These are phyloP conservation scores for Trypanosoma melophagium DNA, from an alignment of 208 protist species.

Conservation along the genomic window DNA sequence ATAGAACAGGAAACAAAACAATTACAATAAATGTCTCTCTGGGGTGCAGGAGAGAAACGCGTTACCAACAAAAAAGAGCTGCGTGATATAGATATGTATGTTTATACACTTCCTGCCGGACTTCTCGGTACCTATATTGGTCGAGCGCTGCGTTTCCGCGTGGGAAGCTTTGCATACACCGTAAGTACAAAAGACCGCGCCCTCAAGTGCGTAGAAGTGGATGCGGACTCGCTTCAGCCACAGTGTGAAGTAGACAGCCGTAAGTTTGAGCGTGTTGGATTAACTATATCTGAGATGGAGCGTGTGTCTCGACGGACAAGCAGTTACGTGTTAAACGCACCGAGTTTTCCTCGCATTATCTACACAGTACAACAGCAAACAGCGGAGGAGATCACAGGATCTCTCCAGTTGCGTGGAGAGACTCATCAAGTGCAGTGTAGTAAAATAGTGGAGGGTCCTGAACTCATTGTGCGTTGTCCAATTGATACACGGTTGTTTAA, in stretches of 20 bases:
- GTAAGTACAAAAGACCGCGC: conserved; percentile 29
- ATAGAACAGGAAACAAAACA: no score
- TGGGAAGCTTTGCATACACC: conserved; percentile 60
- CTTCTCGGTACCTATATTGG: conserved; percentile 71
- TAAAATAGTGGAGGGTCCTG: conserved; percentile 66
- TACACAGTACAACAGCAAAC: conserved; percentile 59
- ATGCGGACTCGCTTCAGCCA: conserved; percentile 68
- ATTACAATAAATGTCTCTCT: conserved; percentile 9
- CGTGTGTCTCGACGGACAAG: conserved; percentile 52
- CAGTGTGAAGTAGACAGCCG: conserved; percentile 74
- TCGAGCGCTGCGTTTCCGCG: conserved; percentile 67
- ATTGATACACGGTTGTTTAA: conserved; percentile 60
- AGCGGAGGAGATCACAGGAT: conserved; percentile 40
- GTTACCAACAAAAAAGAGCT: conserved; percentile 45
- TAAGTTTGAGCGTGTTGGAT: conserved; percentile 37
- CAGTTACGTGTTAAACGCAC: conserved; percentile 49
- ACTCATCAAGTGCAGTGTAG: conserved; percentile 53
- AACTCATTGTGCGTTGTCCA: conserved; percentile 81
- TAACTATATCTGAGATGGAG: conserved; percentile 70
- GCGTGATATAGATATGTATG: conserved; percentile 75
- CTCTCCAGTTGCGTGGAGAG: conserved; percentile 61
- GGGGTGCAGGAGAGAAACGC: conserved; percentile 14
- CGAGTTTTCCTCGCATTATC: conserved; percentile 66
- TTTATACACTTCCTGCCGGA: conserved; percentile 73
- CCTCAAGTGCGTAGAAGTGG: conserved; percentile 66